Conservation (phyloP, 2,329 filamentous ascomycete species). For the Fusarium praegraminearum region DNA sequence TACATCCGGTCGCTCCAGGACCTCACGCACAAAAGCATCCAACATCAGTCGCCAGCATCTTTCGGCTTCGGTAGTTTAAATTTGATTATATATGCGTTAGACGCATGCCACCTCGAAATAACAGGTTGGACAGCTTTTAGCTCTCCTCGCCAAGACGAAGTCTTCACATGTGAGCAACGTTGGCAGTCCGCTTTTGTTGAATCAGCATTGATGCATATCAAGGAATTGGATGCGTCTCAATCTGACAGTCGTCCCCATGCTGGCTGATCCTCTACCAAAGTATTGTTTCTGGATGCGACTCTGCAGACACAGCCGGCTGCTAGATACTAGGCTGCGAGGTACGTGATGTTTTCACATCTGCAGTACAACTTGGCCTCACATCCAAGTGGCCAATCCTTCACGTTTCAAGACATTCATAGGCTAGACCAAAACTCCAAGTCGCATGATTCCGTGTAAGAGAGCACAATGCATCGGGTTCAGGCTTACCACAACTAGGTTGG, state of each 20-base stretch:
- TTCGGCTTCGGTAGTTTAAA: not conserved
- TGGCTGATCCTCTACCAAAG: conserved; percentile 23
- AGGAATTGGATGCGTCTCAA: not conserved
- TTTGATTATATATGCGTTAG: not conserved
- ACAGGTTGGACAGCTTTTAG: not conserved
- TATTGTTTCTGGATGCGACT: conserved; percentile 15
- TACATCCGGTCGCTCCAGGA: conserved; percentile 5
- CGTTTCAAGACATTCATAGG: conserved; percentile 22
- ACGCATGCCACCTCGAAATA: not conserved
- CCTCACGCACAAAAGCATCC: not conserved
- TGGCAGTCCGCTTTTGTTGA: conserved; percentile 8
- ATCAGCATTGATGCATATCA: conserved; percentile 10
- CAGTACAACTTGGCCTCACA: conserved; percentile 32
- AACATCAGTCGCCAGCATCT: conserved; percentile 6
- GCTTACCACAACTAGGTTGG: conserved; percentile 23
- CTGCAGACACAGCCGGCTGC: conserved; percentile 10
- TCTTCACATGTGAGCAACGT: conserved; percentile 2
- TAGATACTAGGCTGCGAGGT: conserved; percentile 22
- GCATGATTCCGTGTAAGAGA: conserved; percentile 19
- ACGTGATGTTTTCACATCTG: conserved; percentile 26
- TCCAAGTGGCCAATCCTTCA: conserved; percentile 15
- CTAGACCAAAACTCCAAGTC: conserved; percentile 9
- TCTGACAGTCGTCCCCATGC: conserved; percentile 26
- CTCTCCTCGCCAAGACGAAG: not conserved
- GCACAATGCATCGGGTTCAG: conserved; percentile 32